Base-by-base conservation (phyloP, 2,329 filamentous ascomycete species). In the Colletotrichum australisinense region DNA sequence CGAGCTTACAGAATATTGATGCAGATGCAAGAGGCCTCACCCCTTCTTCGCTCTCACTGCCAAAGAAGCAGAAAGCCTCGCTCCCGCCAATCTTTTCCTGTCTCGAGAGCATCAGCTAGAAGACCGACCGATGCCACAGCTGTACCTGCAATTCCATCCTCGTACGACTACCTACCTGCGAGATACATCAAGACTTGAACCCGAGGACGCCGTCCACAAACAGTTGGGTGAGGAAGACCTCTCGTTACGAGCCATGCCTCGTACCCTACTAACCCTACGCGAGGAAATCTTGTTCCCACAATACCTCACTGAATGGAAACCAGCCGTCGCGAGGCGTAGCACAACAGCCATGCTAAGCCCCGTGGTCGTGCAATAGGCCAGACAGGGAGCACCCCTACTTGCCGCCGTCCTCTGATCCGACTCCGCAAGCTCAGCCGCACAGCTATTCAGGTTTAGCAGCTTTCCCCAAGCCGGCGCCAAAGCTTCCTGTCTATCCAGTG, bases 341-440 rank as follows among this genome's bases (percentile, higher is more conserved):
- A 70, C 67, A 53, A 52, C 26, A 63, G 63, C 63, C 68, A 58
- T 72, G 72, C 72, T 74, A 56, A 72, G 68, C 68, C 63, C 42
- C 38, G 12, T 38, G 26, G 30, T 28, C 72, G 26, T 68, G 46
- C 53, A 57, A 67, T 72, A 72, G 68, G 72, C 38, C 46, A 26
- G 67, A 55, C 58, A 55, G 38, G 63, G 72, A 49, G 57, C 26
- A 53, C 63, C 72, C 68, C 59, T 70, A 62, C 67, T 57, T 62
- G 26, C 28, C 67, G 66, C 35, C 67, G 63, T 67, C 57, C 60
- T 59, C 68, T 63, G 72, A 63, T 63, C 68, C 53, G 49, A 63
- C 56, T 63, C 24, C 30, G 42, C 30, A 63, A 52, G 68, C 72
- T 74, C 68, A 72, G 72, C 72, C 63, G 72, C 72, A 74, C 57